Percentiles rank a stretch among this genome's conserved stretches.
Conservation (phyloP, 1,139 yeast species). For the Magnusiomyces suaveolens region DNA sequence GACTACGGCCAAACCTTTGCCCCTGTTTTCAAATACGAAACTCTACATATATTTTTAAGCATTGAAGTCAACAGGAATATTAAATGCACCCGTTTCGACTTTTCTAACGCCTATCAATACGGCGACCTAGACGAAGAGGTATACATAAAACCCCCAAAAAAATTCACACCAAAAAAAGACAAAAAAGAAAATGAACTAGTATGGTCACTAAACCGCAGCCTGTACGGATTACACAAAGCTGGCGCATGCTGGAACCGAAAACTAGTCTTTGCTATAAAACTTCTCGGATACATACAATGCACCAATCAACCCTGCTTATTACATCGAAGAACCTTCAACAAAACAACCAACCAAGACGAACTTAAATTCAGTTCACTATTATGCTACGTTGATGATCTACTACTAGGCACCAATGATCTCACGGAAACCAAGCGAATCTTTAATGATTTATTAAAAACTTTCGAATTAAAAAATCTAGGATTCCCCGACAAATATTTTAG, state of each 20-base stretch:
- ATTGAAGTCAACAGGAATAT: not conserved
- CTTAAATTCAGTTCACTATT: not conserved
- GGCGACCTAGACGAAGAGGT: not conserved
- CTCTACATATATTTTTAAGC: not conserved
- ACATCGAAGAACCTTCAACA: not conserved
- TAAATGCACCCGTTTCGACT: not conserved
- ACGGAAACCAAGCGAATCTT: not conserved
- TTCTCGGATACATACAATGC: not conserved
- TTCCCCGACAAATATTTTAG: not conserved
- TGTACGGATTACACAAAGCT: not conserved
- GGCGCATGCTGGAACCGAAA: not conserved
- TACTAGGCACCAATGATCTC: not conserved
- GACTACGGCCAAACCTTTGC: constrained; percentile 22
- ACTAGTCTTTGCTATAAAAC: not conserved
- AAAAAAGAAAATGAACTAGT: not conserved
- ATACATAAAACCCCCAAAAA: not conserved
- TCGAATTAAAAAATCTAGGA: not conserved
- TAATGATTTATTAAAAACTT: not conserved
- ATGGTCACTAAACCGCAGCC: not conserved
- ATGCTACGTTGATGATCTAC: not conserved
- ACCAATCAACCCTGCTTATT: not conserved
- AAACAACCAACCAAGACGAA: not conserved
- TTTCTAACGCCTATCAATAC: not conserved
- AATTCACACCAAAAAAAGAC: not conserved
- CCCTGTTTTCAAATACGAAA: no score